A percentile compares a stretch with the other conserved stretches of the same genome.
These are phyloP conservation scores for Ophiostoma montium DNA, from an alignment of 2,329 filamentous ascomycete genomes.

Conservation along the genomic window DNA sequence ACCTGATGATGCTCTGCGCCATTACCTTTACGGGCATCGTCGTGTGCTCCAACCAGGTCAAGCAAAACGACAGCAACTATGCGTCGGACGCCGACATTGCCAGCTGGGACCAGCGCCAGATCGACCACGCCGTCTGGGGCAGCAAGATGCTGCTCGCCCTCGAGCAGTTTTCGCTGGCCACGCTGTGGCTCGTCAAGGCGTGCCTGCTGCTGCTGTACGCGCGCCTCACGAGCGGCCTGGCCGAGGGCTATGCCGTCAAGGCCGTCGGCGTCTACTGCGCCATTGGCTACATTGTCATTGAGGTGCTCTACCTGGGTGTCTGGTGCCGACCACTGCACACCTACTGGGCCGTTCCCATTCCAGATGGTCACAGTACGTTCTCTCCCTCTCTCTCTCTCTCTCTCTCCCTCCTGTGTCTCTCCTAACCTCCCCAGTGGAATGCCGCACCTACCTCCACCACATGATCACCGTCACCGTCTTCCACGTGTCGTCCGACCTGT, in stretches of 20 bases:
- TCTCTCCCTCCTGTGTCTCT: background rate
- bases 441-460: slow-evolving; percentile 31
- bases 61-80: slow-evolving; percentile 30
- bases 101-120: slow-evolving; percentile 30
- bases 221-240: slow-evolving; percentile 29
- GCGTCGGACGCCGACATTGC: slow-evolving; percentile 23
- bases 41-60: slow-evolving; percentile 28
- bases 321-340: slow-evolving; percentile 39
- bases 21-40: slow-evolving; percentile 29
- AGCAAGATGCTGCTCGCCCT: slow-evolving; percentile 39
- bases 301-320: slow-evolving; percentile 19
- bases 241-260: slow-evolving; percentile 21
- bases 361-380: slow-evolving; percentile 16
- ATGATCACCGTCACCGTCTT: slow-evolving; percentile 32
- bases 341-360: slow-evolving; percentile 36
- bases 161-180: slow-evolving; percentile 36
- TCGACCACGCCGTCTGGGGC: slow-evolving; percentile 30
- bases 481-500: slow-evolving; percentile 31
- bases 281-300: slow-evolving; percentile 12
- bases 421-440: slow-evolving; percentile 18
- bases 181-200: slow-evolving; percentile 37
- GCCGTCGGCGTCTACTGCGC: slow-evolving; percentile 21
- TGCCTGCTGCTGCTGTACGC: slow-evolving; percentile 38
- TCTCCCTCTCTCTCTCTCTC: background rate
- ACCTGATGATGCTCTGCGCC: slow-evolving; percentile 38